Base-by-base conservation (phyloP, 306 rosid species). In the Pyrus pyrifolia region DNA sequence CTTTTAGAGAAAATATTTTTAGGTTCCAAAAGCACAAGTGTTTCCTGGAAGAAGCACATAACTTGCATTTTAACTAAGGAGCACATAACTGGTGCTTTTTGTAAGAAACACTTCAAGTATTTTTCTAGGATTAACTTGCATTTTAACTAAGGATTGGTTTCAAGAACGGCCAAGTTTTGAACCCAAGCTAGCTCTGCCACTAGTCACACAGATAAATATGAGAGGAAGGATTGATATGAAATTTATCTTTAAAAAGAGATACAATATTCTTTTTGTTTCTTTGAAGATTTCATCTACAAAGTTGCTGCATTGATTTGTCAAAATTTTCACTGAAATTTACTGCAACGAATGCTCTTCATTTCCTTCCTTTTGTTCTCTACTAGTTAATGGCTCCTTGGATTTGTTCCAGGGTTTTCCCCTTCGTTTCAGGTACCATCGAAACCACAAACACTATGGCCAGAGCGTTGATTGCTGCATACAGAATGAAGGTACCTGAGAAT, bases 391-490 rank as follows among this genome's bases (percentile, higher is more conserved):
- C 83, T 72, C 90, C 90, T 88, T 94, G 97, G 80, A 94, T 76
- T 81, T 91, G 88, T 89, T 94, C 98, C 77, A 94, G 85, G 76
- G 96, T 90, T 78, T 80, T 90, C 49, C 96, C 98, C 80, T 91
- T 93, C 49, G 98, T 93, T 87, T 93, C 96, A 18, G 96, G 98
- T 51, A 93, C 97, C 27, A 62, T 80, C 18, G 76, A 23, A 78
- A 74, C 70, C 75, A 93, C 87, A 81, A 93, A 93, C 86, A 86
- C 52, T 78, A 93, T 66, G 30, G 87, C 93, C 57, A 88, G 82
- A 57, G 82, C 89, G 64, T 94, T 94, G 79, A 90, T 85, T 51
- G 88, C 91, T 21, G 85, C 97, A 77, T 86, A 94, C 53, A 94
- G 86, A 84, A 87, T 35, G 79, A 91, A 90, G 64, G 96, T 94